phyloP scores from a whole-genome alignment of 1,139 yeast genomes.

The Hansenula lynferdii region DNA sequence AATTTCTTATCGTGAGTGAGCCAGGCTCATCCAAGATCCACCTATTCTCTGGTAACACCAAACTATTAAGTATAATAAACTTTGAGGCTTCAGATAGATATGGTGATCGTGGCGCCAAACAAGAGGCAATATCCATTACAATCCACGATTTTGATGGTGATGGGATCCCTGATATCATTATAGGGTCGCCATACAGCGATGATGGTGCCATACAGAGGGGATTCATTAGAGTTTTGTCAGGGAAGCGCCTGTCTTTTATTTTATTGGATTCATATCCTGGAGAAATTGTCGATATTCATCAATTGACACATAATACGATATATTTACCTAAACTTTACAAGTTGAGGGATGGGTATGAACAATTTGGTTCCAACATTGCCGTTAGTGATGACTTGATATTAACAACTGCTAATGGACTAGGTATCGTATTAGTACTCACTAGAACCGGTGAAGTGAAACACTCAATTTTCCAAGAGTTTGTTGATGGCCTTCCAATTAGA shows the following conservation, averaged over 20 bases:
- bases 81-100: conserved; percentile 19
- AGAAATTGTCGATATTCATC: conserved; percentile 12
- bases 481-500: conserved; percentile 1
- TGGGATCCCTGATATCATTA: conserved; percentile 35
- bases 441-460: conserved; percentile 4
- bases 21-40: conserved; percentile 30
- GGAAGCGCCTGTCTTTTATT: conserved; percentile 21
- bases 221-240: conserved; percentile 32
- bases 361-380: conserved; percentile 29
- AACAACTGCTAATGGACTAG: conserved; percentile 30
- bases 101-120: conserved; percentile 36
- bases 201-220: conserved; percentile 35
- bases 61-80: conserved; percentile 21
- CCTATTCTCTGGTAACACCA: conserved; percentile 19
- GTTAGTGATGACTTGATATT: conserved; percentile 21
- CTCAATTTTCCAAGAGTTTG: conserved; percentile 3
- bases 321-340: conserved; percentile 20
- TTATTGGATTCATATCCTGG: conserved; percentile 12
- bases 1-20: conserved; percentile 30
- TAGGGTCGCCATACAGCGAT: conserved; percentile 40
- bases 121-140: conserved; percentile 24
- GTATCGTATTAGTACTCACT: conserved; percentile 25
- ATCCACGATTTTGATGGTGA: conserved; percentile 31
- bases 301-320: conserved; percentile 9
- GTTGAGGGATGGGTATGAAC: conserved; percentile 28